Conservation (phyloP, 345 rosid species). For the Eucalyptus fibrosa region DNA sequence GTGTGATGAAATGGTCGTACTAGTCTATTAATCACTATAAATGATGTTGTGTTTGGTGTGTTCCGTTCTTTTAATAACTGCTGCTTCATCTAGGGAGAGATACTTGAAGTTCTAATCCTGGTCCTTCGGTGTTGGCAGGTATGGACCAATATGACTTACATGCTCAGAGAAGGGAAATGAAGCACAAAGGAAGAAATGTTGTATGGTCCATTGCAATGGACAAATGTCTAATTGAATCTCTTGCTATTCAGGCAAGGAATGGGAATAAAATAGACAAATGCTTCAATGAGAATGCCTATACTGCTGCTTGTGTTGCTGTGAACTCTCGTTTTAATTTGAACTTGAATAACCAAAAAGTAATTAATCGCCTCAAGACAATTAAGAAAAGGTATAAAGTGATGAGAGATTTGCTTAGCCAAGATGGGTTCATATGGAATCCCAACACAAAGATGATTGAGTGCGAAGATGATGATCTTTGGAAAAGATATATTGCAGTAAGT, state of each 20-base stretch:
- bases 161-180: constrained; percentile 50
- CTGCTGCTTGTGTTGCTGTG: constrained; percentile 69
- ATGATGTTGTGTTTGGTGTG: background rate
- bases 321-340: constrained; percentile 55
- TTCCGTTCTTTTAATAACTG: background rate
- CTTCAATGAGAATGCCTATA: constrained; percentile 69
- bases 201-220: constrained; percentile 89
- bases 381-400: constrained; percentile 77
- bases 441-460: constrained; percentile 56
- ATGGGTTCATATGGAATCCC: constrained; percentile 77
- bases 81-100: background rate
- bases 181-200: constrained; percentile 82
- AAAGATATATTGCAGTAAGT: constrained; percentile 65
- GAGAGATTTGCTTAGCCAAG: constrained; percentile 63
- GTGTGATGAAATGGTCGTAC: background rate
- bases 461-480: constrained; percentile 71
- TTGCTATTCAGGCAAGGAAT: constrained; percentile 66
- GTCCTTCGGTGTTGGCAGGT: constrained; percentile 10
- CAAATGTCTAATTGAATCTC: constrained; percentile 79
- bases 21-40: background rate
- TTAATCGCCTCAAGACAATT: constrained; percentile 82
- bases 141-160: constrained; percentile 61
- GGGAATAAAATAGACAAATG: constrained; percentile 81
- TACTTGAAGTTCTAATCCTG: background rate
- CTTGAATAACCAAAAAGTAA: constrained; percentile 71